Evolutionary conservation across 2,329 filamentous ascomycete species (phyloP), one percentile per base, ranked within the genome.

Genomic region (Dactylonectria macrodidyma): DNA sequence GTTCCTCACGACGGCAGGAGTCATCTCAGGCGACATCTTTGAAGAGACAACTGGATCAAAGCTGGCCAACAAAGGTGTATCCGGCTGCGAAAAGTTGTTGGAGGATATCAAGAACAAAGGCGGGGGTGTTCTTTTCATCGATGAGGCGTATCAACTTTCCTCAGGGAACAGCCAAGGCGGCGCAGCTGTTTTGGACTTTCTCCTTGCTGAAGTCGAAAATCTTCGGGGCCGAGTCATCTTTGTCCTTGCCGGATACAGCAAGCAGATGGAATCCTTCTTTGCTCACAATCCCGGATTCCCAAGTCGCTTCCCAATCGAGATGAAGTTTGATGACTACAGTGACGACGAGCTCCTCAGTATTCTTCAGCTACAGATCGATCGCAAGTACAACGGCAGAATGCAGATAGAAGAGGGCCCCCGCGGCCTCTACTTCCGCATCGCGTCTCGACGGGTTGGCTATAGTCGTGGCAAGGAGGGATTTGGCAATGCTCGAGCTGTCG

Each of bases 231-330:
- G 92, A 71, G 78, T 95, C 0, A 88, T 91, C 0, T 92, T 95
- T 60, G 84, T 95, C 1, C 82, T 95, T 3, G 93, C 92, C 0
- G 93, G 93, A 0, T 95, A 95, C 78, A 84, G 84, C 56, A 90
- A 90, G 71, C 85, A 93, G 69, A 95, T 95, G 92, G 92, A 95
- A 72, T 85, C 85, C 0, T 94, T 95, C 77, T 94, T 93, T 54
- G 84, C 88, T 0, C 92, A 95, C 67, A 95, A 95, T 51, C 89
- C 89, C 0, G 92, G 93, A 0, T 82, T 95, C 3, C 84, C 87
- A 0, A 93, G 91, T 70, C 89, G 93, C 0, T 90, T 95, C 44
- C 92, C 92, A 0, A 82, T 88, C 11, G 81, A 85, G 38, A 83
- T 95, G 73, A 85, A 88, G 48, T 95, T 95, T 63, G 81, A 86